Evolutionary conservation across 208 protist genomes (phyloP), one percentile per base, ranked within the genome.

Genomic region (Leishmania guyanensis): DNA sequence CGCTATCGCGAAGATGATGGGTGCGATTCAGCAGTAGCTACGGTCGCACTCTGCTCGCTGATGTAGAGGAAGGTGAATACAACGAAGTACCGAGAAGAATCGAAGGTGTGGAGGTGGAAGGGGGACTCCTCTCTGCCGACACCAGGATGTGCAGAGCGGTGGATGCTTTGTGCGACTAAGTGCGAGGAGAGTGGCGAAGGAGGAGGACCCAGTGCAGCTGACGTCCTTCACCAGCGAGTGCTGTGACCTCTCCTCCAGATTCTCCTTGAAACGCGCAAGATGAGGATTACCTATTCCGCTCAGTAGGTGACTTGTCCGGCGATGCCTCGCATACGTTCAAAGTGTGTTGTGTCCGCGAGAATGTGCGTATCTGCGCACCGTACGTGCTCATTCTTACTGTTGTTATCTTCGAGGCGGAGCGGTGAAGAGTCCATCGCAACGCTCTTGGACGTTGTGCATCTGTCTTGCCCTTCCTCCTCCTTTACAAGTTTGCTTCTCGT

Each of bases 1-100:
- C 12, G 84, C 87, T 10, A 93, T 96, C 80, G 60, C 53, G 22
- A 86, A 85, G 26, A 89, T 94, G 84, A 87, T 93, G 84, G 72
- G 89, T 75, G 71, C 82, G 69, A 93, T 96, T 91, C 86, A 90
- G 69, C 77, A 85, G 71, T 85, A 88, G 70, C 82, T 76, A 53
- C 51, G 84, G 80, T 26, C 72, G 43, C 29, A 36, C 62, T 48
- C n/a, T 62, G 16, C 72, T 3, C 3, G 51, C 33, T 10, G 29
- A 36, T 16, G 43, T 12, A 29, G 14, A 50, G 29, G 26, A 58
- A 2, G n/a, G 70, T 8, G 22, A 72, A 22, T 33, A 29, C 48
- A 75, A 58, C 20, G 14, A 58, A 26, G 22, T 43, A 5, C 29
- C 29, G 33, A 48, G 43, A 22, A 16, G 39, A 29, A 51, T 17